Conservation (phyloP, 805 yeast genomes). For the Wickerhamia fluorescens region DNA sequence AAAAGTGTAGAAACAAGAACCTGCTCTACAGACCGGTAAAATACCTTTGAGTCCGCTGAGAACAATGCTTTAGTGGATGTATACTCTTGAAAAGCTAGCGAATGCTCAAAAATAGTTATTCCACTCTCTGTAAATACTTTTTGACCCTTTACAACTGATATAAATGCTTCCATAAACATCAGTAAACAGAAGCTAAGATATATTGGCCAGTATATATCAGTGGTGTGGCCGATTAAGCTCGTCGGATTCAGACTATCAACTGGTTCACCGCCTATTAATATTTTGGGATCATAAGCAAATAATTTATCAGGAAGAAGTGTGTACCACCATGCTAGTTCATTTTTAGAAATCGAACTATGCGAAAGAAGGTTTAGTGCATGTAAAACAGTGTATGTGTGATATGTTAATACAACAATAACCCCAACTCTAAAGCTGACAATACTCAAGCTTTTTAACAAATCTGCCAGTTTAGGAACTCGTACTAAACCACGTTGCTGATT, state of each 20-base stretch:
- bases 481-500: slow-evolving; percentile 9
- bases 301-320: slow-evolving; percentile 8
- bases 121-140: slow-evolving; percentile 60
- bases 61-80: slow-evolving; percentile 31
- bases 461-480: slow-evolving; percentile 8
- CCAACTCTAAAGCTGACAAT: slow-evolving; percentile 21
- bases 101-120: slow-evolving; percentile 66
- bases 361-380: slow-evolving; percentile 24
- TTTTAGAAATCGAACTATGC: slow-evolving; percentile 9
- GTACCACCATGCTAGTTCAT: slow-evolving; percentile 7
- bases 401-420: slow-evolving; percentile 18
- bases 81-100: slow-evolving; percentile 69
- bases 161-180: slow-evolving; percentile 60
- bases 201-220: slow-evolving; percentile 49
- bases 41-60: slow-evolving; percentile 12
- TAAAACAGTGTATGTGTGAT: slow-evolving; percentile 20
- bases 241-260: slow-evolving; percentile 17
- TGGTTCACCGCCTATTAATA: slow-evolving; percentile 13
- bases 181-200: slow-evolving; percentile 53
- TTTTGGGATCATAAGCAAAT: slow-evolving; percentile 19
- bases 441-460: slow-evolving; percentile 14
- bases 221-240: slow-evolving; percentile 40
- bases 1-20: slow-evolving; percentile 45
- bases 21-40: slow-evolving; percentile 45
- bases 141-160: slow-evolving; percentile 47